phyloP scores from a whole-genome alignment of 345 rosid genomes.

The Arabidopsis thaliana region TAIR10.1 NC_003070.9:13359501-13360000 shows the following conservation, averaged over 20 bases:
- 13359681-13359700: conserved; percentile 29
- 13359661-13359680: conserved; percentile 32
- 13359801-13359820: conserved; percentile 22
- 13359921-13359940: conserved; percentile 10
- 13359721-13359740: conserved; percentile 32
- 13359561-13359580: conserved; percentile 17
- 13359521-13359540: conserved; percentile 27
- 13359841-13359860: conserved; percentile 14
- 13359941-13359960: conserved; percentile 29
- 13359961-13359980: conserved; percentile 22
- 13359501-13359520: conserved; percentile 6
- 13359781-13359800: conserved; percentile 20
- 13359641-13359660: conserved; percentile 41
- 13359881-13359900: neutral
- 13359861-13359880: conserved; percentile 14
- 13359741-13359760: conserved; percentile 18
- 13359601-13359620: conserved; percentile 31
- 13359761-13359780: conserved; percentile 37
- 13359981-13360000: neutral
- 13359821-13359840: neutral
- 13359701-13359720: conserved; percentile 38
- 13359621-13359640: conserved; percentile 42
- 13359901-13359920: conserved; percentile 23
- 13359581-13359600: conserved; percentile 17
- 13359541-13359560: conserved; percentile 23